Base-by-base conservation (phyloP, 805 yeast genomes). In the Danielia oregonensis region DNA sequence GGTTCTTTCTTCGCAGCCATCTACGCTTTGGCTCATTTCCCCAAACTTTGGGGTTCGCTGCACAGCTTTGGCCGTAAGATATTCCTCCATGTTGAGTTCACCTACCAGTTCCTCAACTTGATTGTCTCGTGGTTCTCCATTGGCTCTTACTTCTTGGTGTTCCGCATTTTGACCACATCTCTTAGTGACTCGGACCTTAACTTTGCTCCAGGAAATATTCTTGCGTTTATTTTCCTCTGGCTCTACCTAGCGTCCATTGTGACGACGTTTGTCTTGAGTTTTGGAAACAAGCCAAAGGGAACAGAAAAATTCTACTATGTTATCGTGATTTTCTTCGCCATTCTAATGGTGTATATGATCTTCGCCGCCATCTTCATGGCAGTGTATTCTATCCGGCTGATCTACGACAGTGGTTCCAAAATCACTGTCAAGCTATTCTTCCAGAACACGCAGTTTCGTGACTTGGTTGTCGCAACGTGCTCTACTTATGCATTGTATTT, bases 1-100 rank as follows among this genome's bases (percentile, higher is more conserved):
- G 85, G 85, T 29, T 78, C 84, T 2, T 79, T 79, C 50, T 81
- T 81, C 26, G 85, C 85, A 1, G 78, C 78, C 29, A 65, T 76
- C 28, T 76, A 76, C 44, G 55, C 77, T 2, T 59, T 78, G 44
- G 72, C 62, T 34, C 82, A 78, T 46, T 77, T 76, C 50, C 69
- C 72, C 12, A 69, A 77, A 36, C 46, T 78, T 24, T 78, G 79
- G 69, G 41, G 60, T n/a, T 70, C 80, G 5, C 61, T 72, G 11
- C 85, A 78, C 55, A 70, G 75, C 23, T 30, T 65, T 10, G 54
- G 68, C 23, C 68, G 84, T 36, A 65, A 76, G 50, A 17, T 77
- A 9, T 61, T 66, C 40, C 59, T 78, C 36, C 80, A 76, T 44
- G 44, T 79, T 30, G 81, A 78, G 54, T 71, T 75, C 45, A 21